phyloP scores from a whole-genome alignment of 495 filamentous ascomycete genomes.

The Lasiosphaeria ovina region DNA sequence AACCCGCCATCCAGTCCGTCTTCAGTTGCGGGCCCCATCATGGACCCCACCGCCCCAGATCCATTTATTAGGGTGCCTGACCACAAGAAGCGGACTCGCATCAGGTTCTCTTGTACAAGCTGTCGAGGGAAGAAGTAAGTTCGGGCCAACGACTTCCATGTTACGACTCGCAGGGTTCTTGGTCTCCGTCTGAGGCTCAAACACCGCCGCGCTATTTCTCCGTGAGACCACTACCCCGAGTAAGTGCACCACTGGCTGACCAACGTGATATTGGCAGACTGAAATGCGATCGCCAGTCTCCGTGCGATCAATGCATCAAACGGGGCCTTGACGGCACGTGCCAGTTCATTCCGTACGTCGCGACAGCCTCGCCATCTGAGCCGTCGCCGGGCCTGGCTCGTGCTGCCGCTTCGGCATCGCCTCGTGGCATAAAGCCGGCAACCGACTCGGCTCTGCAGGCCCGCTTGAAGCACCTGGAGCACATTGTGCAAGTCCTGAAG shows the following conservation, averaged over 20 bases:
- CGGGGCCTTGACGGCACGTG: conserved; percentile 45
- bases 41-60: no score
- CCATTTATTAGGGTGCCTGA: conserved; percentile 2
- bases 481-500: conserved; percentile 48
- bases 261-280: conserved; percentile 31
- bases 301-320: conserved; percentile 51
- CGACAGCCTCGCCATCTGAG: background rate
- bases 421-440: conserved; percentile 13
- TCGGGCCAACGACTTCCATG: background rate
- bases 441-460: conserved; percentile 45
- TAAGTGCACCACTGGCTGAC: no score
- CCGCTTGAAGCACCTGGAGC: conserved; percentile 52
- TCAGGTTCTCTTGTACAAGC: conserved; percentile 54
- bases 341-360: conserved; percentile 37
- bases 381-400: conserved; percentile 33
- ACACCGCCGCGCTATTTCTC: no score
- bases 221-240: no score
- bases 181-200: background rate
- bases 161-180: background rate
- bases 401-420: background rate
- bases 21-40: no score
- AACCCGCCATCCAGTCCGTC: no score
- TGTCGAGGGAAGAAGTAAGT: conserved; percentile 53
- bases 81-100: conserved; percentile 49
- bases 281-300: conserved; percentile 52